Evolutionary conservation across 345 rosid genomes (phyloP), one percentile per base, ranked within the genome.

Genomic region (Dipteronia sinensis): DNA sequence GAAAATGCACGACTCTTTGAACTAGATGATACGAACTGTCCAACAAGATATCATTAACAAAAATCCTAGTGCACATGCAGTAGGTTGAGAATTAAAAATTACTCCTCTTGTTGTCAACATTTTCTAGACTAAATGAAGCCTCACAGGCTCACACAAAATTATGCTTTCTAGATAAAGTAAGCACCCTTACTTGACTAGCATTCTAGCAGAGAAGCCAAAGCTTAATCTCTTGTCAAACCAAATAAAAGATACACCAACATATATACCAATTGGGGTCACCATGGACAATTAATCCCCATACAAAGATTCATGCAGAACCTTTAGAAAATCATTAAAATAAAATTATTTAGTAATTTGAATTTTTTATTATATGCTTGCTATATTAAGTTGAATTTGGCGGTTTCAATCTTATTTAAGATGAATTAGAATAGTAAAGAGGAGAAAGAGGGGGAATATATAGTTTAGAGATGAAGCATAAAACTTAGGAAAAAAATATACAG

Each of bases 1-100:
- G 78, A 38, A 59, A 61, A 31, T 20, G 17, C 8, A 22, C n/a
- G 46, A 79, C 29, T 66, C 34, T 67, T 67, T 51, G 66, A 77
- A 15, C 19, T 53, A 58, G 44, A 51, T 56, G 17, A 13, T 20
- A 38, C 15, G 2, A 66, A 40, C 53, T 34, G 40, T 20, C 22
- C 55, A 51, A 12, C 4, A 29, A 13, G 17, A 65, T 31, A 3
- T 16, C 19, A 65, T 15, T 65, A 16, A 31, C 69, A 29, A 31
- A 65, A 34, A 34, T 16, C n/a, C 20, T 53, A 53, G n/a, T 53
- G n/a, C 58, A 16, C 58, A 59, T 15, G 46, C n/a, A 69, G n/a
- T 29, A 13, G 22, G 8, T 25, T 23, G 55, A 49, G 53, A 27
- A 17, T 22, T 44, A 25, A 23, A 13, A 27, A 23, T 49, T 23